These are phyloP conservation scores for Yamadazyma blattariae DNA, from an alignment of 1,139 yeast genomes.

Conservation along the genomic window DNA sequence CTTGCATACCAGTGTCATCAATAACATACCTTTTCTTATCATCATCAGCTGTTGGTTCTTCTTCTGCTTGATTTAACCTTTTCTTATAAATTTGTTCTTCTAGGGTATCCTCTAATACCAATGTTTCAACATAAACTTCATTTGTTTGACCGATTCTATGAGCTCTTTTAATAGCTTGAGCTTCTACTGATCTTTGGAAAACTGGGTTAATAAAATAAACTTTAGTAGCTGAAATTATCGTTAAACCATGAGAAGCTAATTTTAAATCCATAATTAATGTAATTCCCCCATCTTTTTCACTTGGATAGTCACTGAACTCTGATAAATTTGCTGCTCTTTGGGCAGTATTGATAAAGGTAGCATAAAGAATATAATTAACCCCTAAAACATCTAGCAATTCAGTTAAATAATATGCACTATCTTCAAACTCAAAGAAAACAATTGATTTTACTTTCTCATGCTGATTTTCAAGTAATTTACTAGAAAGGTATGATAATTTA, in stretches of 20 bases:
- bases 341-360: constrained; percentile 51
- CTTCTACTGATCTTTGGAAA: constrained; percentile 67
- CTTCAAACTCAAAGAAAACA: constrained; percentile 70
- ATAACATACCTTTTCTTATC: constrained; percentile 33
- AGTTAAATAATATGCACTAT: constrained; percentile 64
- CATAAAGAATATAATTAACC: constrained; percentile 57
- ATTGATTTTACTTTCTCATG: constrained; percentile 47
- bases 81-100: constrained; percentile 64
- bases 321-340: constrained; percentile 54
- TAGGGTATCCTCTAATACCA: constrained; percentile 56
- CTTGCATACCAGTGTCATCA: constrained; percentile 58
- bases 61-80: constrained; percentile 18
- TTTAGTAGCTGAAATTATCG: constrained; percentile 64
- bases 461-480: constrained; percentile 53
- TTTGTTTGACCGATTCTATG: constrained; percentile 67
- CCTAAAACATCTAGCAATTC: constrained; percentile 64
- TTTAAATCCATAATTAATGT: constrained; percentile 64
- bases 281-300: constrained; percentile 40
- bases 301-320: constrained; percentile 43
- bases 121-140: constrained; percentile 58
- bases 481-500: constrained; percentile 57
- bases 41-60: constrained; percentile 17
- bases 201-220: constrained; percentile 70
- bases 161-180: constrained; percentile 72
- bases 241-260: constrained; percentile 68